A percentile compares a stretch with the other conserved stretches of the same genome.
Evolutionary conservation across 352 stramenopile genomes (phyloP).

Genomic region (Globisporangium cylindrosporum): DNA sequence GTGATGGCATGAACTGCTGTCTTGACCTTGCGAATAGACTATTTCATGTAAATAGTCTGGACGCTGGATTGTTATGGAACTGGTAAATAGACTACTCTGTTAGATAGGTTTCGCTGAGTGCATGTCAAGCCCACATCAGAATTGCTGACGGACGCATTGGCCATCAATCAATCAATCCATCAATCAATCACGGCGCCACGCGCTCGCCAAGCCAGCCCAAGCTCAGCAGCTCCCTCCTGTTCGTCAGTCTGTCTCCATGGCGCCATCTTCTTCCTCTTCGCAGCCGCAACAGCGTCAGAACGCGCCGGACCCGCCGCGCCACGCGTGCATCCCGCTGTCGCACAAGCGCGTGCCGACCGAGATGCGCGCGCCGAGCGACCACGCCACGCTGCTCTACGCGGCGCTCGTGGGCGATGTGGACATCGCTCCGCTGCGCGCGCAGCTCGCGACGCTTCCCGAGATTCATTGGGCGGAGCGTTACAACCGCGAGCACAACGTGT

Average conservation of each 20-base stretch:
- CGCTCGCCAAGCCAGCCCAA: neutral
- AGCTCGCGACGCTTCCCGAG: conserved; percentile 33
- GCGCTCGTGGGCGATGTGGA: conserved; percentile 42
- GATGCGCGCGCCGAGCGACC: conserved; percentile 39
- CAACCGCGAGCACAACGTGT: conserved; percentile 74
- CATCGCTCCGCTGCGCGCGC: conserved; percentile 32
- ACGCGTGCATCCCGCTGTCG: conserved; percentile 38
- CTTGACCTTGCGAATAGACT: too few relatives aligned
- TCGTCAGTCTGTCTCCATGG: neutral
- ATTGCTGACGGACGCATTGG: neutral
- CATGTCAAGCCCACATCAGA: neutral
- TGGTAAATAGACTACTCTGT: too few relatives aligned
- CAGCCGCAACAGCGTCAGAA: conserved; percentile 22
- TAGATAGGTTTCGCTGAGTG: neutral
- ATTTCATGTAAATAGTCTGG: too few relatives aligned
- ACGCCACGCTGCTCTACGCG: conserved; percentile 35
- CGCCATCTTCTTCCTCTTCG: neutral
- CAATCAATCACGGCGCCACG: too few relatives aligned
- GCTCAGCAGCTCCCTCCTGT: neutral
- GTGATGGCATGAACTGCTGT: neutral
- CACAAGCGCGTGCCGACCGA: conserved; percentile 58
- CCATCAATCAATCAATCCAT: neutral
- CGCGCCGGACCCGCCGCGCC: conserved; percentile 35
- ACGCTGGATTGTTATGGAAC: too few relatives aligned
- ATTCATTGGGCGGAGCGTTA: conserved; percentile 42